A percentile compares a stretch with the other conserved stretches of the same genome.
phyloP scores from a whole-genome alignment of 495 filamentous ascomycete genomes.

The Eremomyces bilateralis region DNA sequence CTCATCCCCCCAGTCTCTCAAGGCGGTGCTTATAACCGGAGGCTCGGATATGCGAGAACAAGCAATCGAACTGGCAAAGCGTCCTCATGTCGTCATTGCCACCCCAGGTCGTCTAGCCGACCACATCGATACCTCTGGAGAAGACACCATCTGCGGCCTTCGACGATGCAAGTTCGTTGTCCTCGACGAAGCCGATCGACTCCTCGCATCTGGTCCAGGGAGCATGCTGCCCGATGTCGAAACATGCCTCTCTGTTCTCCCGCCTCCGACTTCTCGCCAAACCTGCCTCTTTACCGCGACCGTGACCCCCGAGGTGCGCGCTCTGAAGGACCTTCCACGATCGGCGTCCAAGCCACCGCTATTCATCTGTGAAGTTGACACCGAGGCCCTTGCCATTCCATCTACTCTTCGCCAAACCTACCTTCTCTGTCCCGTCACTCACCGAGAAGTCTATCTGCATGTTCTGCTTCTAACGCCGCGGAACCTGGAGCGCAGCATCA shows the following conservation, averaged over 20 bases:
- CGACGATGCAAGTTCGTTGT: conserved; percentile 64
- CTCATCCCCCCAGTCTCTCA: conserved; percentile 62
- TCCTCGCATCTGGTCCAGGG: conserved; percentile 52
- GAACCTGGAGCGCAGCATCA: conserved; percentile 51
- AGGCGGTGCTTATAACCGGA: conserved; percentile 68
- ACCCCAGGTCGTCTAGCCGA: conserved; percentile 88
- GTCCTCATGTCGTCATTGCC: conserved; percentile 83
- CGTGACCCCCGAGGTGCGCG: conserved; percentile 75
- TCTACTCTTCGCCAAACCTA: conserved; percentile 65
- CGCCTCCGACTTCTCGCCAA: conserved; percentile 49
- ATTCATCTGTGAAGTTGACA: conserved; percentile 74
- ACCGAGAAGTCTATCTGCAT: conserved; percentile 86
- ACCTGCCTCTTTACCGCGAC: conserved; percentile 95
- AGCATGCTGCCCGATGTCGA: conserved; percentile 89
- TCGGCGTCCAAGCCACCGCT: conserved; percentile 44
- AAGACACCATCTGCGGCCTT: conserved; percentile 69
- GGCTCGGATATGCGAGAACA: conserved; percentile 83
- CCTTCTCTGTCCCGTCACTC: conserved; percentile 66
- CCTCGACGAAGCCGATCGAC: conserved; percentile 86
- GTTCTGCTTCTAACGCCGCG: conserved; percentile 59
- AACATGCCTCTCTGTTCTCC: conserved; percentile 60
- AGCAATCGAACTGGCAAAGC: conserved; percentile 54
- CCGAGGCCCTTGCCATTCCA: conserved; percentile 50
- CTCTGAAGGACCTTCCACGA: conserved; percentile 54
- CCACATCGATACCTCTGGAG: conserved; percentile 73